Conservation (phyloP, 306 rosid species). For the peach (Prunus persica) region Prunus_persica_NCBIv2 NC_034010.1:29899001-29899500, state of each 20-base stretch:
- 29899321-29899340: conserved; percentile 33
- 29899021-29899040: not conserved
- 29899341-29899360: conserved; percentile 17
- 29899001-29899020: not conserved
- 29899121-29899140: conserved; percentile 16
- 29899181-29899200: conserved; percentile 32
- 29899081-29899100: not conserved
- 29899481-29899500: conserved; percentile 4
- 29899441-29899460: conserved; percentile 1
- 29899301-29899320: conserved; percentile 18
- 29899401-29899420: not conserved
- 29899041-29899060: not conserved
- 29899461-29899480: not conserved
- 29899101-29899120: conserved; percentile 28
- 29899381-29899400: not conserved
- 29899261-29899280: no score
- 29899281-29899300: no score
- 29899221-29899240: conserved; percentile 9
- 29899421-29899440: conserved; percentile 25
- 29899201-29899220: conserved; percentile 33
- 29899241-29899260: not conserved
- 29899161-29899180: conserved; percentile 22
- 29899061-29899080: not conserved
- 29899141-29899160: not conserved
- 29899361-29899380: not conserved